phyloP scores from a whole-genome alignment of 345 rosid genomes.

The Clausena lansium region DNA sequence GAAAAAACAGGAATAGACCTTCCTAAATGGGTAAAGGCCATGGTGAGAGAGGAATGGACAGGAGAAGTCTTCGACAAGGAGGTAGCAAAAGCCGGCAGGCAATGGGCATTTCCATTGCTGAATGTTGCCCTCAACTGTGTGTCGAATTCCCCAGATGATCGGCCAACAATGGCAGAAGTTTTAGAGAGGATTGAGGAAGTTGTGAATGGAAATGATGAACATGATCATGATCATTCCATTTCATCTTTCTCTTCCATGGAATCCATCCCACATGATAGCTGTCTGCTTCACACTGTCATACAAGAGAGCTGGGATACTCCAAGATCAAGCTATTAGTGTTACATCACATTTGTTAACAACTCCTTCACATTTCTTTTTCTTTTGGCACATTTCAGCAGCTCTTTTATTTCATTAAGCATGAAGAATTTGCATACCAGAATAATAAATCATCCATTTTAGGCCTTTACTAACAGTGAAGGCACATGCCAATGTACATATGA shows the following conservation, averaged over 20 bases:
- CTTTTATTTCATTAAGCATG: not conserved
- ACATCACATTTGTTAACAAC: not conserved
- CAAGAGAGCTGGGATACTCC: constrained; percentile 64
- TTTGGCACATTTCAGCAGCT: not conserved
- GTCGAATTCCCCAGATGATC: constrained; percentile 36
- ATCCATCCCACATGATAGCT: constrained; percentile 32
- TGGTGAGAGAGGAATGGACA: constrained; percentile 74
- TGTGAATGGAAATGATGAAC: constrained; percentile 24
- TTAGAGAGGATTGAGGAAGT: constrained; percentile 47
- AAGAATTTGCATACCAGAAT: not conserved
- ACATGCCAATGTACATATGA: not conserved
- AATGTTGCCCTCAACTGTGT: constrained; percentile 52
- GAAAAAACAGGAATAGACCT: constrained; percentile 54
- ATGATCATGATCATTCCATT: constrained; percentile 20
- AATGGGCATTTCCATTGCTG: constrained; percentile 55
- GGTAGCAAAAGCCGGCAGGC: constrained; percentile 37
- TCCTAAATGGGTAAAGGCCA: constrained; percentile 62
- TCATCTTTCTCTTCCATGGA: constrained; percentile 33
- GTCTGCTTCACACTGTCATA: constrained; percentile 48
- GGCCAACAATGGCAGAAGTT: constrained; percentile 40
- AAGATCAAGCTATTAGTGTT: constrained; percentile 35
- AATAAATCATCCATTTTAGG: not conserved
- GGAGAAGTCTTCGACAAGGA: constrained; percentile 70
- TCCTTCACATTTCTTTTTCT: not conserved
- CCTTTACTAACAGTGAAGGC: not conserved